Evolutionary conservation across 208 protist genomes (phyloP).

Genomic region (Trypanosoma avium): DNA sequence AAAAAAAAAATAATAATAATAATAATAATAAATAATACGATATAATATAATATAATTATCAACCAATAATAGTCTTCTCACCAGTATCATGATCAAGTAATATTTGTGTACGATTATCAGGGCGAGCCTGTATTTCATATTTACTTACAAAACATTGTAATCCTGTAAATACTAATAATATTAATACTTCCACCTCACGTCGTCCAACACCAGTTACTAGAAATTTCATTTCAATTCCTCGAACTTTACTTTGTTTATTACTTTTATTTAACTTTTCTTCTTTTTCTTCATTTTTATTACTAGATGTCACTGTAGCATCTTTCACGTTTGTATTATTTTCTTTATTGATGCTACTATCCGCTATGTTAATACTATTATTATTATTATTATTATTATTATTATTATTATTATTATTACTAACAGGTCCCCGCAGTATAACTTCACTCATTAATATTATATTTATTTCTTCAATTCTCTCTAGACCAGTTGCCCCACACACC

Average conservation of each 20-base stretch:
- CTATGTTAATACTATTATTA: neutral
- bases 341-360: constrained; percentile 11
- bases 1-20: constrained; percentile 10
- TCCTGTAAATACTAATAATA: constrained; percentile 62
- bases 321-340: constrained; percentile 18
- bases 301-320: neutral
- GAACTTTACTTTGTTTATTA: constrained; percentile 20
- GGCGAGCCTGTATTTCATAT: constrained; percentile 56
- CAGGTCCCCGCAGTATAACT: neutral
- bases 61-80: constrained; percentile 42
- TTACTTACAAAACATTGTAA: constrained; percentile 53
- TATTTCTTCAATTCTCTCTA: constrained; percentile 35
- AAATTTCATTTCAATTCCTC: constrained; percentile 66
- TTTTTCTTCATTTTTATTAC: neutral
- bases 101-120: constrained; percentile 60
- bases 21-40: constrained; percentile 5
- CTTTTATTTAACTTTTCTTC: too few relatives aligned
- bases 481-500: constrained; percentile 37
- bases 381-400: neutral
- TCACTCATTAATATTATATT: constrained; percentile 31
- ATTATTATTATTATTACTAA: neutral
- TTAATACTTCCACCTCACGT: constrained; percentile 53
- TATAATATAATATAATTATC: constrained; percentile 17
- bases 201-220: constrained; percentile 39
- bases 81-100: constrained; percentile 65